Evolutionary conservation across 2,329 filamentous ascomycete genomes (phyloP).

Genomic region (Trichothecium roseum): DNA sequence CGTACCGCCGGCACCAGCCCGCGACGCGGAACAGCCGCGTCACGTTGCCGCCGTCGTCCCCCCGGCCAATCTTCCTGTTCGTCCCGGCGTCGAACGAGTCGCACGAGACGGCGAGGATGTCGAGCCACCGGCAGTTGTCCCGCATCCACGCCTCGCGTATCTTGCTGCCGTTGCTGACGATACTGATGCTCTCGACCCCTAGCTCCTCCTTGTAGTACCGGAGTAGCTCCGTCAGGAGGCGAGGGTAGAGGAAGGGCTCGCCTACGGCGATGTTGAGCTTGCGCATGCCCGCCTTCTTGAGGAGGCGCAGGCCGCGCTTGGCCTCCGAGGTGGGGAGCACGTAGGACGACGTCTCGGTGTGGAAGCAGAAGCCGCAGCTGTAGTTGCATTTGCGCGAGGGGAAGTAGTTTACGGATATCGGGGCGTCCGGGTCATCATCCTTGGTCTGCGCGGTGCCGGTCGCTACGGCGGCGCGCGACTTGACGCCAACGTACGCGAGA

Average conservation of each 20-base stretch:
- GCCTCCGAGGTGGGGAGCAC: conserved; percentile 27
- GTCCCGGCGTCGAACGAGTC: conserved; percentile 41
- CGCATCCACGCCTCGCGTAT: conserved; percentile 31
- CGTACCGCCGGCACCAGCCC: conserved; percentile 32
- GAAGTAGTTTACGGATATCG: conserved; percentile 9
- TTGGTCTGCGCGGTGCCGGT: too few relatives aligned
- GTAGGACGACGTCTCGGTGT: conserved; percentile 38
- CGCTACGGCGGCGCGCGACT: too few relatives aligned
- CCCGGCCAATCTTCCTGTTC: conserved; percentile 40
- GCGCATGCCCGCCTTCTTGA: conserved; percentile 39
- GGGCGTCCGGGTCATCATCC: not conserved
- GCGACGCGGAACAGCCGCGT: conserved; percentile 29
- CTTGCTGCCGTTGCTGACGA: conserved; percentile 42
- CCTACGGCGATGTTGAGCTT: conserved; percentile 47
- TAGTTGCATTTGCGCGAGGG: conserved; percentile 9
- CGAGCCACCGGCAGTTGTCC: conserved; percentile 30
- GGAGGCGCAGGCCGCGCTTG: conserved; percentile 31
- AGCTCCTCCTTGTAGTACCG: conserved; percentile 38
- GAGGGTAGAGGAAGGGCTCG: conserved; percentile 40
- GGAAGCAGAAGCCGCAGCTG: conserved; percentile 42
- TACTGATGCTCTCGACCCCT: conserved; percentile 36
- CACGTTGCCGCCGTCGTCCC: conserved; percentile 32
- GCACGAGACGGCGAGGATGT: conserved; percentile 45
- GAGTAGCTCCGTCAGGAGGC: conserved; percentile 29
- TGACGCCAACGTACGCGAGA: too few relatives aligned